phyloP scores from a whole-genome alignment of 805 yeast species.

The Naumovozyma castellii region DNA sequence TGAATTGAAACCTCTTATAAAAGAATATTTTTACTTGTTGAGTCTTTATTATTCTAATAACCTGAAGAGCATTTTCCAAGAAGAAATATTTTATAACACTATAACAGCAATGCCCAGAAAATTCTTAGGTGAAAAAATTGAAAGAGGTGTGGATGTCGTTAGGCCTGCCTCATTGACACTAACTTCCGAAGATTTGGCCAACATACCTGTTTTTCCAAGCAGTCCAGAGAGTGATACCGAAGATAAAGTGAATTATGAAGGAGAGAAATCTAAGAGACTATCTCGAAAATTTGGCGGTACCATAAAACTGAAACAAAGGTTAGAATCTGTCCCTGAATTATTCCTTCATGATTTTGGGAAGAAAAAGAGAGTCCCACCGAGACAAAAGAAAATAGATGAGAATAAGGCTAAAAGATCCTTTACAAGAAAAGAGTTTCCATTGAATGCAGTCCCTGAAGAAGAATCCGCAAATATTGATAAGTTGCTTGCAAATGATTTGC shows the following conservation, averaged over 20 bases:
- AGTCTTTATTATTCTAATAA: no score
- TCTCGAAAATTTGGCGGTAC: constrained; percentile 26
- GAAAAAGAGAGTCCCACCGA: constrained; percentile 2
- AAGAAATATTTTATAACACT: no score
- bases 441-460: not conserved
- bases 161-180: constrained; percentile 27
- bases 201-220: constrained; percentile 17
- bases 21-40: no score
- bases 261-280: constrained; percentile 6
- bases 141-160: constrained; percentile 18
- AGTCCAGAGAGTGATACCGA: not conserved
- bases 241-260: constrained; percentile 1
- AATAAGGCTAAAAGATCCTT: not conserved
- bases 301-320: constrained; percentile 17
- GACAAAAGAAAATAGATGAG: not conserved
- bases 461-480: not conserved
- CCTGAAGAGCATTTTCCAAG: no score
- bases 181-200: constrained; percentile 20
- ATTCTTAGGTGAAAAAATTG: constrained; percentile 24
- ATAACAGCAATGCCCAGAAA: constrained; percentile 27
- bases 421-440: not conserved
- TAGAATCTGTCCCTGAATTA: constrained; percentile 27
- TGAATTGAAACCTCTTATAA: no score
- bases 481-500: not conserved
- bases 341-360: constrained; percentile 19